Base-by-base conservation (phyloP, 1,284 basidiomycete genomes). In the Malassezia psittaci region DNA sequence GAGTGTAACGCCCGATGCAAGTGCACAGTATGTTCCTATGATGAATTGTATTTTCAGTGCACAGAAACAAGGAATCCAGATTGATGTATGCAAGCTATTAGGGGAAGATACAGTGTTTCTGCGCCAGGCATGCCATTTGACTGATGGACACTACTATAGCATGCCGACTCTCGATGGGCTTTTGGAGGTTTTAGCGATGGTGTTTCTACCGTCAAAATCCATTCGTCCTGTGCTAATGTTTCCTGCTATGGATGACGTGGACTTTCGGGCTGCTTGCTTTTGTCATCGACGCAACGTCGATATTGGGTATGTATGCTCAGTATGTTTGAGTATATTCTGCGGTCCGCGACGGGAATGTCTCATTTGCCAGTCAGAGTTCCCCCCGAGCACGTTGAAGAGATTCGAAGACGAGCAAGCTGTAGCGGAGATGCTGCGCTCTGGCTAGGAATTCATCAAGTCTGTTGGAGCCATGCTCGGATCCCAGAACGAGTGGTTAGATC, bases 21-120 rank as follows among this genome's bases (percentile, higher is more conserved):
- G 87, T 7, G 82, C 85, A 1, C 86, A 88, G 29, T 93, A 93
- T 75, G 93, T 98, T 50, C 88, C 93, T 11, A 84, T 98, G 75
- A 99, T 99, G 94, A 98, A 98, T 75, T 87, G 90, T 54, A 96
- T 98, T 50, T 99, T 99, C 77, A 91, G 90, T 3, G 94, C 94
- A 1, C 94, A 99, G 75, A 98, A 98, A 78, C 81, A 64, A 88
- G 90, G 87, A 82, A 86, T 96, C 13, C 86, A 87, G 1, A 90
- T 99, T 64, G 93, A 98, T 70, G 88, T 96, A 5, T 87, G 90
- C 77, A 93, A 96, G 70, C 78, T 98, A 18, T 87, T 84, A 63
- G 89, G 89, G 0, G 81, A 85, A 39, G 88, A 93, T 61, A 86
- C 90, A 5, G 89, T 96, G 44, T 99, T 98, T 75, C 80, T 99